Base-by-base conservation (phyloP, 257 asterid species). In the Anisodus acutangulus region DNA sequence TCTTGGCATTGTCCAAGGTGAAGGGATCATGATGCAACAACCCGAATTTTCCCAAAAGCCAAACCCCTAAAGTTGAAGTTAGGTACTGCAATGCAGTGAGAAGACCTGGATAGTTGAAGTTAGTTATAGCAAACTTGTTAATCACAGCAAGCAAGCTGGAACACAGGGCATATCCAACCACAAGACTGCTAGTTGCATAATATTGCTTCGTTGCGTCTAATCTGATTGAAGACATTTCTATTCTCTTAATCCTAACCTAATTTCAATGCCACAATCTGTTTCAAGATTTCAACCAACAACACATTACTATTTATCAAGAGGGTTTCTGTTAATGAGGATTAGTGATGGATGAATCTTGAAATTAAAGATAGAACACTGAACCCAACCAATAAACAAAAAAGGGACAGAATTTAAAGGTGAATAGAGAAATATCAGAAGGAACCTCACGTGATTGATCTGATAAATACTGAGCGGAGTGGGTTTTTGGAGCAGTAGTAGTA, bases 101-200 rank as follows among this genome's bases (percentile, higher is more conserved):
- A 16, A 95, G 90, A 57, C 98, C 98, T 0, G 99, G 98, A 90
- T 92, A 97, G 82, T 93, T 93, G 78, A 96, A 96, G 67, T 92
- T 93, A 86, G 98, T 93, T 19, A 96, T 95, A 82, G 98, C 98
- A 74, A 96, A 93, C 84, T 94, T 96, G 91, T 96, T 94, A 83
- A 95, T 96, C 60, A 96, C 97, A 4, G 98, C 97, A 5, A 95
- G 98, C 82, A 96, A 90, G 87, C 99, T 96, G 39, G 98, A 96
- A 80, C 98, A 95, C 80, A 96, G 89, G 17, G 98, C 99, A 80
- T 96, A 96, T n/a, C 98, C 99, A 8, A 95, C 81, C 57, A 96
- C 94, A 68, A 94, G 89, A 86, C 93, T 94, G 91, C 94, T 94
- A 47, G 98, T 95, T 2, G 96, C 90, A 60, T 93, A 92, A 87